These are phyloP conservation scores for Eucalyptus rudis DNA, from an alignment of 345 rosid genomes.

Conservation along the genomic window DNA sequence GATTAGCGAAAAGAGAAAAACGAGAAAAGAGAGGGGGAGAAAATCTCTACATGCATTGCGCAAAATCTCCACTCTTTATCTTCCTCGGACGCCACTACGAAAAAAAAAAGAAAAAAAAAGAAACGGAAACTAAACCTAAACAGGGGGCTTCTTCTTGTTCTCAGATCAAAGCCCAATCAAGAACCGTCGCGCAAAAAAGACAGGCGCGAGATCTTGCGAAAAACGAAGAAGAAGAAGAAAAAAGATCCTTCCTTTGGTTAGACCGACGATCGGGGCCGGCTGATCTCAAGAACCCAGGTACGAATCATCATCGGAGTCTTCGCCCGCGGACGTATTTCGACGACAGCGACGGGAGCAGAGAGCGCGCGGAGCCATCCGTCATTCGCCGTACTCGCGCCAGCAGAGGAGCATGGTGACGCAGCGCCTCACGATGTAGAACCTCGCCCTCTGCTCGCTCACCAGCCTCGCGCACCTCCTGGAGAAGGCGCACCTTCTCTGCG, in stretches of 20 bases:
- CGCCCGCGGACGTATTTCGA: not conserved
- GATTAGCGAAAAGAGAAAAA: not conserved
- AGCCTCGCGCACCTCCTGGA: constrained; percentile 22
- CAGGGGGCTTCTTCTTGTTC: not conserved
- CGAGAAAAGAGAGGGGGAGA: not conserved
- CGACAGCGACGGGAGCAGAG: not conserved
- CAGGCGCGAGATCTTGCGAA: not conserved
- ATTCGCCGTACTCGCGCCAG: constrained; percentile 25
- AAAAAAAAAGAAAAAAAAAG: too few relatives aligned
- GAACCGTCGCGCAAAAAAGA: not conserved
- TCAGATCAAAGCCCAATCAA: not conserved
- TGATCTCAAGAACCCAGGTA: not conserved
- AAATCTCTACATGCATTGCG: not conserved
- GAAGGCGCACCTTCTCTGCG: constrained; percentile 4
- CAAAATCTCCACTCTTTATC: not conserved
- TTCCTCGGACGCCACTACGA: not conserved
- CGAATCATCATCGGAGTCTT: not conserved
- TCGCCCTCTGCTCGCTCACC: constrained; percentile 26
- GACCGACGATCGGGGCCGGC: not conserved
- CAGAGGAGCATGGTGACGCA: constrained; percentile 32
- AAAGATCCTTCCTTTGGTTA: not conserved
- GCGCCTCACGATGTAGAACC: constrained; percentile 39
- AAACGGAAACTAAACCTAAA: not conserved
- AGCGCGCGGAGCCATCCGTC: not conserved
- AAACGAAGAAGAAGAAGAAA: not conserved